Evolutionary conservation across 2,329 filamentous ascomycete species (phyloP).

Genomic region (Lachnellula suecica): DNA sequence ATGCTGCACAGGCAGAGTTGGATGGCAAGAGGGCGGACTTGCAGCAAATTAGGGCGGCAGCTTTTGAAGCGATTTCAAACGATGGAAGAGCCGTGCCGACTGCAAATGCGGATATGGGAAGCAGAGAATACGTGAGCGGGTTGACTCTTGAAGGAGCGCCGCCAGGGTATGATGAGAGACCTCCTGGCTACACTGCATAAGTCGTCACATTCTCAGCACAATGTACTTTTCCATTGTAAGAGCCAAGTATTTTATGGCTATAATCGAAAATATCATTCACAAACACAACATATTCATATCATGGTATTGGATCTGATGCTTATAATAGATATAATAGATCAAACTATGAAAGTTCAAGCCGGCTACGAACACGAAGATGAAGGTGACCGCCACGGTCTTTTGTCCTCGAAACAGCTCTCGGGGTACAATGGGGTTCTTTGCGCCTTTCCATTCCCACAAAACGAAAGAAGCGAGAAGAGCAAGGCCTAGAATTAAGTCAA

Average conservation of each 20-base stretch:
- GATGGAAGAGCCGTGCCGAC: not conserved
- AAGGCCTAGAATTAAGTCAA: no score
- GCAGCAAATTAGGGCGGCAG: conserved; percentile 44
- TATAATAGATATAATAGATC: no score
- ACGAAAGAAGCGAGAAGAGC: no score
- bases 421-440: not conserved
- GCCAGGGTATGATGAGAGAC: not conserved
- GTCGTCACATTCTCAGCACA: no score
- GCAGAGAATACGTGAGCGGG: not conserved
- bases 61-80: conserved; percentile 37
- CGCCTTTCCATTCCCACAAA: no score
- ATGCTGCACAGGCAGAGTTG: conserved; percentile 34
- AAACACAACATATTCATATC: no score
- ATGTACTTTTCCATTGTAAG: no score
- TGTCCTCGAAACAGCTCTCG: not conserved
- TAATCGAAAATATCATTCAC: no score
- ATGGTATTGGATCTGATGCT: no score
- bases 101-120: not conserved
- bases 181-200: not conserved
- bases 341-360: not conserved
- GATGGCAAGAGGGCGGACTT: conserved; percentile 37
- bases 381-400: not conserved
- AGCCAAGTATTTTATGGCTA: no score
- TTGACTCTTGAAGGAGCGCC: not conserved
- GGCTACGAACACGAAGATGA: not conserved